Base-by-base conservation (phyloP, 495 filamentous ascomycete species). In the Peziza echinospora region DNA sequence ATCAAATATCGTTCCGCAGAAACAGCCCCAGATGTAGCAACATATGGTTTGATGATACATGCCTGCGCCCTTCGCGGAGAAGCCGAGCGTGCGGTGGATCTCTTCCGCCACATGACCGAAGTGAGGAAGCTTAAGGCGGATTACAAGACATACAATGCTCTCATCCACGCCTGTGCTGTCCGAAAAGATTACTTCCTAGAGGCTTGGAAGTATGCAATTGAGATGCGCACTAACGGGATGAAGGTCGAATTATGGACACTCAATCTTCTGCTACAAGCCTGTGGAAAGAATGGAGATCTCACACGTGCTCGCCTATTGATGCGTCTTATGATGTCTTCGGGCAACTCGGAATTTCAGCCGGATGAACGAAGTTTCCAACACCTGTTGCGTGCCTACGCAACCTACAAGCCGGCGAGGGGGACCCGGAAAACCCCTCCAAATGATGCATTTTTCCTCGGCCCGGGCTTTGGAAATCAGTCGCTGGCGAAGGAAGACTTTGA, bases 121-220 rank as follows among this genome's bases (percentile, higher is more conserved):
- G 50, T 53, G 2, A 25, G 53, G 23, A 43, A 43, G 2, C 24
- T 60, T 11, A 25, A 22, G 8, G 56, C 57, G 17, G 51, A 26
- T 3, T 22, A 46, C 40, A 43, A 56, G 24, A 49, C 49, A 19
- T 60, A 60, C 21, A 46, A 56, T 39, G 37, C 57, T 4, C 44
- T 60, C 17, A 59, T 60, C 24, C 57, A 60, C 25, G 57, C 57
- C 9, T 59, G 57, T 26, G 57, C 57, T n/a, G 28, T 56, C 22
- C 45, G 53, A 21, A 59, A 56, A 34, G 56, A 60, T 37, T 60
- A 53, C 24, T 60, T 56, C 21, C 8, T 40, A 0, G 45, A 60
- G 8, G 56, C 51, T 19, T 60, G 57, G 57, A 51, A 49, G 43
- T 59, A 53, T 42, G 53, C 57, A 9, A 52, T 45, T 6, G 42